Evolutionary conservation across 116 monocot genomes (phyloP), one percentile per base, ranked within the genome.

Genomic region (Zostera marina): DNA sequence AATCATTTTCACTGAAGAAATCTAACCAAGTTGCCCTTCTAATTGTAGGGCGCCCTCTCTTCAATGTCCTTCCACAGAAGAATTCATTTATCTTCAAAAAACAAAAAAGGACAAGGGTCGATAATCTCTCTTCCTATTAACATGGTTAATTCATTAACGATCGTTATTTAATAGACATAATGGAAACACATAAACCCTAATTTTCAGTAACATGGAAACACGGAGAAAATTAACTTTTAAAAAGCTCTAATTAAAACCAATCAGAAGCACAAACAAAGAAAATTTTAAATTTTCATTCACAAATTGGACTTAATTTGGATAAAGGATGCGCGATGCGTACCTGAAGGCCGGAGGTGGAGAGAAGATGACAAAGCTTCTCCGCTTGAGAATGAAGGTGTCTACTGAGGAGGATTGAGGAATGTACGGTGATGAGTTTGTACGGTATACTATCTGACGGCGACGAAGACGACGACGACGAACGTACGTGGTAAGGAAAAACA

Each of bases 311-410:
- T 32, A 32, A 32, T 32, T 32, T 32, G 49, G 49, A 20, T 15
- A 9, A 17, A 49, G 9, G 8, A 2, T 17, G 10, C 8, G 20
- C 19, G 20, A 17, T 3, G 17, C 6, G 13, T 25, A 64, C 63
- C 63, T 53, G 53, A 20, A 42, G 26, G 13, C 22, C 32, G 32
- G 32, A 22, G 14, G 22, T 12, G 22, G 40, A 24, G 43, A 65
- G 53, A n/a, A 65, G 55, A 15, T 5, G 40, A 24, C 12, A 25
- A 5, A 65, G 24, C 21, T 52, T 39, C 16, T 42, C 40, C 15
- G 54, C 65, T 41, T 41, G 54, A 20, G n/a, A 20, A 42, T 65
- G 65, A 21, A 65, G 42, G 44, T 24, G 19, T 10, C 55, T 7
- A n/a, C 65, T 55, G 13, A 65, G 9, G 13, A 23, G 55, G 20